Percentiles rank a stretch among this genome's conserved stretches.
phyloP scores from a whole-genome alignment of 805 yeast species.

The Suhomyces emberorum region DNA sequence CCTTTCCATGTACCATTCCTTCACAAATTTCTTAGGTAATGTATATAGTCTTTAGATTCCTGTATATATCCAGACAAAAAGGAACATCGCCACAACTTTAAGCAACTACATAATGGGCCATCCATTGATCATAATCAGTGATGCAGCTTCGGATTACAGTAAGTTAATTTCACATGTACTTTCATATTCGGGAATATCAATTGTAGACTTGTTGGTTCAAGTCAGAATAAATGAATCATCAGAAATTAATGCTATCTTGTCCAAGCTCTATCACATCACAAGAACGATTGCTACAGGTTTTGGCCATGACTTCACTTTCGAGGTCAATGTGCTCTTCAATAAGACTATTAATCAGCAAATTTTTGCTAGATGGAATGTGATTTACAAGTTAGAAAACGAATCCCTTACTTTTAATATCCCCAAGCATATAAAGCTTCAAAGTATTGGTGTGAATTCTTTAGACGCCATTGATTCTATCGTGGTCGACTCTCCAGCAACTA shows the following conservation, averaged over 20 bases:
- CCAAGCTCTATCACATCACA: slow-evolving; percentile 25
- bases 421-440: not conserved
- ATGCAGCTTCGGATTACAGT: slow-evolving; percentile 8
- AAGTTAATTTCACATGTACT: slow-evolving; percentile 9
- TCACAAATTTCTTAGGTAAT: too few species aligned
- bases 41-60: too few species aligned
- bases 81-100: too few species aligned
- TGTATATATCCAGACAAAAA: too few species aligned
- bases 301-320: slow-evolving; percentile 24
- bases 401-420: not conserved
- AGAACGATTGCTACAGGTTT: slow-evolving; percentile 17
- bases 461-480: not conserved
- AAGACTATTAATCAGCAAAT: not conserved
- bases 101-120: slow-evolving; percentile 1
- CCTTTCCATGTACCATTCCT: too few species aligned
- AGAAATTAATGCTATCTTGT: slow-evolving; percentile 26
- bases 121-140: slow-evolving; percentile 5
- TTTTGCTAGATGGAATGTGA: slow-evolving; percentile 1
- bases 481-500: not conserved
- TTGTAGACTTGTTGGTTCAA: slow-evolving; percentile 25
- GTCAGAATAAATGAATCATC: slow-evolving; percentile 17
- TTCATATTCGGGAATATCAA: not conserved
- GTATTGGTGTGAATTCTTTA: not conserved
- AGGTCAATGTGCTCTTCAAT: slow-evolving; percentile 30
- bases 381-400: not conserved